Evolutionary conservation across 108 stramenopile species (phyloP).

Genomic region (Poteriospumella lacustris): DNA sequence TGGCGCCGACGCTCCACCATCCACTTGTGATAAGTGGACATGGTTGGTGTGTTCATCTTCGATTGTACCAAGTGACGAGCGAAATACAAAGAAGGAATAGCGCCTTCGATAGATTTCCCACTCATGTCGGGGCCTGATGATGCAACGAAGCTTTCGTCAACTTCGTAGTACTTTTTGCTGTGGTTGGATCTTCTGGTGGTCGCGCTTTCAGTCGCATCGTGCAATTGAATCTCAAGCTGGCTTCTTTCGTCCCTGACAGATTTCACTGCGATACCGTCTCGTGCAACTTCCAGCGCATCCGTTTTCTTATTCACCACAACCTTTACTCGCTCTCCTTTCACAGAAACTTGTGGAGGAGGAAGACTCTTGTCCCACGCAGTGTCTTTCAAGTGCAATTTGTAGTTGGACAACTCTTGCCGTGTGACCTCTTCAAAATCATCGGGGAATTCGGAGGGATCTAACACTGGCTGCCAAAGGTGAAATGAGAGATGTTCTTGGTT

Average conservation of each 20-base stretch:
- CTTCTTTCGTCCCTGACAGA: neutral
- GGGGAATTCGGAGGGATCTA: conserved; percentile 10
- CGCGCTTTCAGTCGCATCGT: neutral
- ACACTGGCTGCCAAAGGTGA: neutral
- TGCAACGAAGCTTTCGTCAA: neutral
- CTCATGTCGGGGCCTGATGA: too few species aligned
- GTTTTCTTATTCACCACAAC: conserved; percentile 10
- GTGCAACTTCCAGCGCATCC: neutral
- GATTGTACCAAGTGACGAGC: neutral
- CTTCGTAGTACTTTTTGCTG: neutral
- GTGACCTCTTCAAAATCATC: conserved; percentile 25
- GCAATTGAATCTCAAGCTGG: neutral
- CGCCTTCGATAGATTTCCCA: too few species aligned
- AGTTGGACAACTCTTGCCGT: neutral
- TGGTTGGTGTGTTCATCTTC: neutral
- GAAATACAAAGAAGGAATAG: too few species aligned
- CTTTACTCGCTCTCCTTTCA: neutral
- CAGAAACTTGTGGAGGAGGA: neutral
- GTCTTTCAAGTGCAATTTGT: neutral
- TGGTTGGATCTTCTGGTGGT: neutral
- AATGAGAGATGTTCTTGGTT: neutral
- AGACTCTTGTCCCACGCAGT: neutral
- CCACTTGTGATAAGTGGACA: neutral
- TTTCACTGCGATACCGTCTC: neutral
- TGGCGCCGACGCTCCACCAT: neutral